These are phyloP conservation scores for Trametes cubensis DNA, from an alignment of 768 basidiomycete genomes.

Conservation along the genomic window DNA sequence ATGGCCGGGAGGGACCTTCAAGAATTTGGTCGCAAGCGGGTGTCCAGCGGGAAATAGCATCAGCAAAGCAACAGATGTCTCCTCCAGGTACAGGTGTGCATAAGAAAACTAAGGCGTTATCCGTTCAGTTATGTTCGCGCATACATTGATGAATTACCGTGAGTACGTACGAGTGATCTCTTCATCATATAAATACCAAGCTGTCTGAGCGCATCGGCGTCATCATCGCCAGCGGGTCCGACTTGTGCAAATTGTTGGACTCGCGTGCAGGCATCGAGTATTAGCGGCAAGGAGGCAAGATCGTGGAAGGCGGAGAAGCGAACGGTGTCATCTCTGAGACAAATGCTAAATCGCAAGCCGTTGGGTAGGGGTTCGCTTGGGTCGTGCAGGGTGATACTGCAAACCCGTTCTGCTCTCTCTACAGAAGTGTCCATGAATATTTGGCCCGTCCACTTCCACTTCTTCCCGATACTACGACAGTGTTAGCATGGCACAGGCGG, in stretches of 20 bases:
- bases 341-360: conserved; percentile 53
- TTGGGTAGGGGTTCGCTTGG: conserved; percentile 41
- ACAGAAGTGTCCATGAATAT: conserved; percentile 46
- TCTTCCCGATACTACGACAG: conserved; percentile 51
- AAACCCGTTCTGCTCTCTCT: conserved; percentile 46
- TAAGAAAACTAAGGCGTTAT: conserved; percentile 47
- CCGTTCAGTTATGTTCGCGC: not conserved
- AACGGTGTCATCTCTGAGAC: conserved; percentile 47
- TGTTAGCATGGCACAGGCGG: not conserved
- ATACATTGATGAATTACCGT: not conserved
- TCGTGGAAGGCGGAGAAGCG: conserved; percentile 52
- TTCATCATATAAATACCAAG: conserved; percentile 51
- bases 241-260: conserved; percentile 58
- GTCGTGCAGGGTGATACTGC: conserved; percentile 53
- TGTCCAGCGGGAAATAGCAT: conserved; percentile 54
- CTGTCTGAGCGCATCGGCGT: conserved; percentile 43
- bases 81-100: conserved; percentile 51
- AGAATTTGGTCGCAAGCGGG: conserved; percentile 37
- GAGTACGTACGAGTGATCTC: conserved; percentile 47
- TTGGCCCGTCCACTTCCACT: conserved; percentile 68
- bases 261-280: conserved; percentile 53
- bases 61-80: conserved; percentile 51
- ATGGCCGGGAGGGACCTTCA: conserved; percentile 47
- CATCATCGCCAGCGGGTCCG: conserved; percentile 42
- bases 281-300: conserved; percentile 45